These are phyloP conservation scores for Fusarium albosuccineum DNA, from an alignment of 2,329 filamentous ascomycete species.

Conservation along the genomic window DNA sequence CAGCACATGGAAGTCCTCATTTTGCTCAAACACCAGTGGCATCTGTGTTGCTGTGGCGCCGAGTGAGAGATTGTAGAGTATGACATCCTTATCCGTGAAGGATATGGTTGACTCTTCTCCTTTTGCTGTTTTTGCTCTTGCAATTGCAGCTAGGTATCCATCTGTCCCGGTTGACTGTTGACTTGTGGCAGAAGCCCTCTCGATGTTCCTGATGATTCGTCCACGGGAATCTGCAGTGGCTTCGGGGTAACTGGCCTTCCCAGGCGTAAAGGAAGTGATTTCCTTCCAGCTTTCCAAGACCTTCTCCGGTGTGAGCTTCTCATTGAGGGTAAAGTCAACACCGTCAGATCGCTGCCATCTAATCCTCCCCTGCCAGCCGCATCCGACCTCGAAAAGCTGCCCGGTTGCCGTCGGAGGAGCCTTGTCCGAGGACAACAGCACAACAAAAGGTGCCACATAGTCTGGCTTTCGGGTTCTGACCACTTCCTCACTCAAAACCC, in stretches of 20 bases:
- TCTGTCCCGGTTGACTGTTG: not conserved
- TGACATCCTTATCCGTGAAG: constrained; percentile 87
- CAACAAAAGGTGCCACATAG: constrained; percentile 94
- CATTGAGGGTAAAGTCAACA: constrained; percentile 90
- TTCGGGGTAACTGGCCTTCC: constrained; percentile 61
- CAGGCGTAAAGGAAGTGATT: constrained; percentile 85
- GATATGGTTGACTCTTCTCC: constrained; percentile 76
- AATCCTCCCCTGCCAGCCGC: constrained; percentile 91
- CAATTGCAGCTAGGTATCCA: not conserved
- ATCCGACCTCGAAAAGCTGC: constrained; percentile 92
- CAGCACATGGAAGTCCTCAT: constrained; percentile 91
- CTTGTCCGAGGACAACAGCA: constrained; percentile 87
- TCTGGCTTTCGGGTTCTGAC: constrained; percentile 99
- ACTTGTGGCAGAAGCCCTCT: constrained; percentile 65
- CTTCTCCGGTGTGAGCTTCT: constrained; percentile 85
- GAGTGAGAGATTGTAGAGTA: constrained; percentile 87
- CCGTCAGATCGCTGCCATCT: constrained; percentile 95
- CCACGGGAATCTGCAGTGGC: not conserved
- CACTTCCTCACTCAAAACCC: constrained; percentile 93
- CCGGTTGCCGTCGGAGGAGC: constrained; percentile 83
- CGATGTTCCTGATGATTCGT: constrained; percentile 80
- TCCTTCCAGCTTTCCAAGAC: constrained; percentile 81
- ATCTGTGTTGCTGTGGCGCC: not conserved
- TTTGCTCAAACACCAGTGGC: constrained; percentile 83
- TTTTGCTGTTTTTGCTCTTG: not conserved